Percentiles rank a stretch among this genome's conserved stretches.
Evolutionary conservation across 2,329 filamentous ascomycete genomes (phyloP).

Genomic region (Phoma herbarum): DNA sequence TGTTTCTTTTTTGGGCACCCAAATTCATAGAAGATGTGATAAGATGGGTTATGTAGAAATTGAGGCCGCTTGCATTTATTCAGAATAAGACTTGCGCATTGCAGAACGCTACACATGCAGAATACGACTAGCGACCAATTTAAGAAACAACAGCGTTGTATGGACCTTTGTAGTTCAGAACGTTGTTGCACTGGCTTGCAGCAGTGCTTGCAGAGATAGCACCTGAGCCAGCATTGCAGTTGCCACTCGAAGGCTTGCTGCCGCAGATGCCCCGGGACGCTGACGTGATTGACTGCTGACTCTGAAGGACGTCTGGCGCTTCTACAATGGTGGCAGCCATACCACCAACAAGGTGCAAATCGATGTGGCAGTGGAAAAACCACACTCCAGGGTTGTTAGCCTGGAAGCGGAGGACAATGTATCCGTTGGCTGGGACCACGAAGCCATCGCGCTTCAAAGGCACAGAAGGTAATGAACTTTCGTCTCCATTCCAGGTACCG

Average conservation of each 20-base stretch:
- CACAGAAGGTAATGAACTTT: conserved; percentile 47
- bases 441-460: conserved; percentile 53
- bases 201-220: conserved; percentile 29
- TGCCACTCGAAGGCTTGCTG: conserved; percentile 25
- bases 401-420: conserved; percentile 34
- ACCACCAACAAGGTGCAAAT: conserved; percentile 43
- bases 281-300: conserved; percentile 24
- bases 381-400: conserved; percentile 52
- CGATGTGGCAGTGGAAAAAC: conserved; percentile 49
- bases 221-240: conserved; percentile 31
- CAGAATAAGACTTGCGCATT: no score
- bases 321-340: conserved; percentile 43
- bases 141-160: conserved; percentile 10
- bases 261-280: conserved; percentile 27
- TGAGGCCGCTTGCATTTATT: no score
- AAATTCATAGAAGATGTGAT: not conserved
- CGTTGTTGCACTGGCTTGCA: conserved; percentile 37
- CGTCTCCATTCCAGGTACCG: conserved; percentile 54
- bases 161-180: conserved; percentile 32
- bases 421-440: conserved; percentile 49
- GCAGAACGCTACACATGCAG: conserved; percentile 3
- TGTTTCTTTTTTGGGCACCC: not conserved
- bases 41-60: not conserved
- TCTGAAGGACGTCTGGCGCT: conserved; percentile 31
- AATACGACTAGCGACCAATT: not conserved